A percentile compares a stretch with the other conserved stretches of the same genome.
Conservation (phyloP, 169 alveolate species). For the Babesia ovata region DNA sequence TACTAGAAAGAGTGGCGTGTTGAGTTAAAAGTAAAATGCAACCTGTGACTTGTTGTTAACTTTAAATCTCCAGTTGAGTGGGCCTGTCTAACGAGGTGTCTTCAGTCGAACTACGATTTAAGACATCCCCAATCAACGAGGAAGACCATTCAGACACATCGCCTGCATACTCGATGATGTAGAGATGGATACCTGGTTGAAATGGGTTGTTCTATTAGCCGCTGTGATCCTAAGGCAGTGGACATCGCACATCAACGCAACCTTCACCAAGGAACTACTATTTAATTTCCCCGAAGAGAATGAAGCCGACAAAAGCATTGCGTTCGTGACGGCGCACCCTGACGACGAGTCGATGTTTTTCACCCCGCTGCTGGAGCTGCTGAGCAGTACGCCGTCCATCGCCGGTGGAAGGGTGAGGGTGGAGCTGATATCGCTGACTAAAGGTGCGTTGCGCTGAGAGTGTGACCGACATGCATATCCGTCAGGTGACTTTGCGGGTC, state of each 20-base stretch:
- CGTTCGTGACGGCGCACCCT: constrained; percentile 89
- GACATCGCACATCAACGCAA: not conserved
- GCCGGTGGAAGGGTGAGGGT: not conserved
- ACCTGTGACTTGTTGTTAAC: no score
- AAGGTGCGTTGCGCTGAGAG: constrained; percentile 46
- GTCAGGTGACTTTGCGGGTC: constrained; percentile 66
- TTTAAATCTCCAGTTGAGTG: no score
- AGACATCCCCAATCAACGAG: no score
- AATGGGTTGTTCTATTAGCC: no score
- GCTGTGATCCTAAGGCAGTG: not conserved
- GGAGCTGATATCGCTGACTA: constrained; percentile 56
- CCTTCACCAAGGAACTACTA: not conserved
- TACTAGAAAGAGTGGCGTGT: no score
- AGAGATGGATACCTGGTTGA: no score
- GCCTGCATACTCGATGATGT: no score
- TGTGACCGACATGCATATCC: not conserved
- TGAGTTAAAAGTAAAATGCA: no score
- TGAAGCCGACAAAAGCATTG: constrained; percentile 4
- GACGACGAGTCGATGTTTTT: constrained; percentile 93
- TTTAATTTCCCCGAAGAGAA: not conserved
- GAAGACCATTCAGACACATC: no score
- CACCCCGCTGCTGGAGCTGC: constrained; percentile 82
- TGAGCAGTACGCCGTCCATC: constrained; percentile 1
- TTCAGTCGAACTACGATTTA: no score
- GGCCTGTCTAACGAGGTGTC: no score